Percentiles rank a stretch among this genome's conserved stretches.
Conservation (phyloP, 345 rosid genomes). For the Tarenaya hassleriana region DNA sequence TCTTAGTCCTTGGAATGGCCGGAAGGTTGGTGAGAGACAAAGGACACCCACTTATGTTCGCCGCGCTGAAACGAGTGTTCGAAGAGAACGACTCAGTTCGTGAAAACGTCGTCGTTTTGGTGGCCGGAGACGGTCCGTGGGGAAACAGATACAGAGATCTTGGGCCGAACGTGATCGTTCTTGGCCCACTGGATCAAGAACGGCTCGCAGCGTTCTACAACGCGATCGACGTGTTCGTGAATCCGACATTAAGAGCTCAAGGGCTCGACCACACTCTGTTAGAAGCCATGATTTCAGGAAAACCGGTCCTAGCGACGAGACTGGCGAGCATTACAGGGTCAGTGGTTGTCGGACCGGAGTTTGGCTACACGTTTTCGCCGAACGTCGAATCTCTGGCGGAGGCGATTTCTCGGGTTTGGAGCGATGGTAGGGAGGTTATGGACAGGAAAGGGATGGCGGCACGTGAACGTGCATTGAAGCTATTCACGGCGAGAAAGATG, state of each 20-base stretch:
- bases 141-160: constrained; percentile 68
- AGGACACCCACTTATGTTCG: constrained; percentile 74
- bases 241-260: constrained; percentile 88
- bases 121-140: constrained; percentile 98
- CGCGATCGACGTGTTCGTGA: constrained; percentile 74
- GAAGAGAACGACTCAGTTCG: constrained; percentile 45
- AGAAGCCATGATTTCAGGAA: constrained; percentile 84
- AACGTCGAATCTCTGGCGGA: constrained; percentile 52
- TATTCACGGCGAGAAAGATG: constrained; percentile 92
- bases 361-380: constrained; percentile 75
- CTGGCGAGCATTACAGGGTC: constrained; percentile 87
- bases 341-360: constrained; percentile 44
- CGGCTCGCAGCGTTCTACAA: constrained; percentile 71
- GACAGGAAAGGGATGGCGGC: constrained; percentile 62
- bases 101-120: constrained; percentile 42
- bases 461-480: constrained; percentile 51
- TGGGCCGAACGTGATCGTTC: constrained; percentile 47
- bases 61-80: constrained; percentile 61
- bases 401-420: constrained; percentile 45
- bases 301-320: constrained; percentile 73
- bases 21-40: constrained; percentile 91
- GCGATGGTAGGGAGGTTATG: constrained; percentile 48
- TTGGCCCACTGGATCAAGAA: constrained; percentile 77
- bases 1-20: constrained; percentile 68
- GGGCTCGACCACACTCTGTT: constrained; percentile 83